A percentile compares a stretch with the other conserved stretches of the same genome.
Conservation (phyloP, 352 stramenopile species). For the Saprolegnia diclina region DNA sequence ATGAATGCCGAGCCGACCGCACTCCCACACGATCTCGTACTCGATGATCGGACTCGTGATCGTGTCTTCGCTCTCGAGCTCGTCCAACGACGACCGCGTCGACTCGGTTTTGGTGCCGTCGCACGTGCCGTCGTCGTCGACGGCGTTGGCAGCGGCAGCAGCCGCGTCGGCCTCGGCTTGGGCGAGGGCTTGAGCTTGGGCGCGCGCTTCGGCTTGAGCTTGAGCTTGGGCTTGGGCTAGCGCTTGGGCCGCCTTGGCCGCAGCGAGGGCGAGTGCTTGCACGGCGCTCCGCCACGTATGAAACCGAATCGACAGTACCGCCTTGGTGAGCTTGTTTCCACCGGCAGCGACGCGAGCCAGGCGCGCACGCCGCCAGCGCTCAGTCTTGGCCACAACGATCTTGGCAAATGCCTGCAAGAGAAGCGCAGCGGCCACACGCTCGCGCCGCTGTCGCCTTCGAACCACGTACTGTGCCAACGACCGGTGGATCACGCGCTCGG, state of each 20-base stretch:
- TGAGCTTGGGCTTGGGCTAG: too few relatives aligned
- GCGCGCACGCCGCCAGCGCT: too few relatives aligned
- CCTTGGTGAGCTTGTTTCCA: background rate
- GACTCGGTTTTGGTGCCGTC: constrained; percentile 29
- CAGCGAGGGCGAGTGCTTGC: background rate
- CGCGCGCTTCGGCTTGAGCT: too few relatives aligned
- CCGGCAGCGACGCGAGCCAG: background rate
- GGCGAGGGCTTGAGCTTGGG: background rate
- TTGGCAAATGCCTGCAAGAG: background rate
- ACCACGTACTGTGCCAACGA: background rate
- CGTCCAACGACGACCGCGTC: constrained; percentile 15
- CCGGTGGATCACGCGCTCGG: background rate
- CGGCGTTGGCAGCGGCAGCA: background rate
- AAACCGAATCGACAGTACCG: background rate
- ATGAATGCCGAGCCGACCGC: constrained; percentile 70
- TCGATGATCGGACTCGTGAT: constrained; percentile 34
- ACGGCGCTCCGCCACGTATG: background rate
- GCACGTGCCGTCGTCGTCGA: background rate
- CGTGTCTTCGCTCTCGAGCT: background rate
- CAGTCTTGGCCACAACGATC: background rate
- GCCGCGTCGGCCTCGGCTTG: background rate
- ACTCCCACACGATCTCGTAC: constrained; percentile 86
- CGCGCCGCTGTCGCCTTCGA: background rate
- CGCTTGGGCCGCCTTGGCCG: too few relatives aligned
- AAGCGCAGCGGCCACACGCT: background rate